A percentile compares a stretch with the other conserved stretches of the same genome.
These are phyloP conservation scores for Pseudoturritis turrita DNA, from an alignment of 345 rosid species.

Conservation along the genomic window DNA sequence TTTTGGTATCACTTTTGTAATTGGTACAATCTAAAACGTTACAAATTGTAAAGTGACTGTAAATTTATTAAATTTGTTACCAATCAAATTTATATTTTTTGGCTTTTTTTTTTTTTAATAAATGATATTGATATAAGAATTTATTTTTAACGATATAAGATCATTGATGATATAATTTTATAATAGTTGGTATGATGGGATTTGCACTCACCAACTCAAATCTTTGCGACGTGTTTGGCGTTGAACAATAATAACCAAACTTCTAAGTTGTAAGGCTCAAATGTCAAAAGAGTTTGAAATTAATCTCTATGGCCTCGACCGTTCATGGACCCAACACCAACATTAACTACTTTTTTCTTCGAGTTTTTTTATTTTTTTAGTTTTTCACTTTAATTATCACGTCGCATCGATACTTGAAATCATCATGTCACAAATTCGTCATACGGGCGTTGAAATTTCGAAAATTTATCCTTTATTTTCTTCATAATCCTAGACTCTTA, in stretches of 20 bases:
- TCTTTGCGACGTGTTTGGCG: background rate
- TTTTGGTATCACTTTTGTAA: too few species aligned
- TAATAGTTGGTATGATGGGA: constrained; percentile 16
- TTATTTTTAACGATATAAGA: background rate
- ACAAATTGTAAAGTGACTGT: too few species aligned
- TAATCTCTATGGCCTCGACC: background rate
- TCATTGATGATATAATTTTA: background rate
- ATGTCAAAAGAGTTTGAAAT: constrained; percentile 22
- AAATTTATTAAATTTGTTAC: too few species aligned
- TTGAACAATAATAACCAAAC: constrained; percentile 14
- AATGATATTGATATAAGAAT: background rate
- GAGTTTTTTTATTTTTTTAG: background rate
- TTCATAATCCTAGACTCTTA: background rate
- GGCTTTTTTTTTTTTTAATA: background rate
- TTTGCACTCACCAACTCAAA: constrained; percentile 4
- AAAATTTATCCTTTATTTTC: background rate
- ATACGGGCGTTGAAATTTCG: background rate
- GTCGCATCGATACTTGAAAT: background rate
- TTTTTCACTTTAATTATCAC: background rate
- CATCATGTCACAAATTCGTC: constrained; percentile 18
- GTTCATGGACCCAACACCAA: constrained; percentile 14
- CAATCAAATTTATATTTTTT: background rate
- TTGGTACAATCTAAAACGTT: too few species aligned
- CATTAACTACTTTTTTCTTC: background rate
- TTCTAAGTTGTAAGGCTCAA: background rate